Evolutionary conservation across 805 yeast genomes (phyloP).

Genomic region (Dipodascopsis uninucleata): DNA sequence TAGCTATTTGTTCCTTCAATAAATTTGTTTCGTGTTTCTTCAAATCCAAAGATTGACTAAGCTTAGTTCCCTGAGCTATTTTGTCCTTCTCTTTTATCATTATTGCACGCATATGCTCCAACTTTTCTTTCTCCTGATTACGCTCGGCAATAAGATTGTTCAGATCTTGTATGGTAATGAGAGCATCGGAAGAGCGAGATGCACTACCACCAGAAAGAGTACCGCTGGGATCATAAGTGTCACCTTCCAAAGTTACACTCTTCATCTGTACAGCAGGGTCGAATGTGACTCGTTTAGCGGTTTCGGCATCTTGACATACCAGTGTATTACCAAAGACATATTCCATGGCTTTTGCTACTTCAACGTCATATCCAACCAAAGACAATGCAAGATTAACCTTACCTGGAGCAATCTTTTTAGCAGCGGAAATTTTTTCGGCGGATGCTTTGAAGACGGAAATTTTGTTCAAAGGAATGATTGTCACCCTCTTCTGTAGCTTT

Average conservation of each 20-base stretch:
- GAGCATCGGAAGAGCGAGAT: slow-evolving; percentile 48
- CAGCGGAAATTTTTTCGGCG: slow-evolving; percentile 52
- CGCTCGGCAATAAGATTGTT: slow-evolving; percentile 46
- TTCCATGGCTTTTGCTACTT: slow-evolving; percentile 77
- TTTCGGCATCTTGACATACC: slow-evolving; percentile 78
- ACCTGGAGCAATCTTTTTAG: slow-evolving; percentile 74
- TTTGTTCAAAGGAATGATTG: slow-evolving; percentile 88
- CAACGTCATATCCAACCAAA: slow-evolving; percentile 67
- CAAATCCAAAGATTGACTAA: slow-evolving; percentile 32
- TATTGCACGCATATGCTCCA: slow-evolving; percentile 38
- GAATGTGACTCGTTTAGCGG: slow-evolving; percentile 86
- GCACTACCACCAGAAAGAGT: slow-evolving; percentile 94
- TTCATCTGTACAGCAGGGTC: slow-evolving; percentile 75
- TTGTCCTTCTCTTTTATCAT: slow-evolving; percentile 13
- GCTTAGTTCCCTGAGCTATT: slow-evolving; percentile 21
- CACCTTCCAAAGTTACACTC: slow-evolving; percentile 89
- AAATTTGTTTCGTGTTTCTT: slow-evolving; percentile 35
- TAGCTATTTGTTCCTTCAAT: slow-evolving; percentile 29
- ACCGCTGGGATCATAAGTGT: slow-evolving; percentile 93
- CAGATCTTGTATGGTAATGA: slow-evolving; percentile 63
- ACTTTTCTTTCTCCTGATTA: slow-evolving; percentile 42
- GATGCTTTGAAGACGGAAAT: slow-evolving; percentile 61
- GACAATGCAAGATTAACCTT: slow-evolving; percentile 88
- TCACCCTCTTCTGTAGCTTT: slow-evolving; percentile 71
- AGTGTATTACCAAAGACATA: slow-evolving; percentile 88